phyloP scores from a whole-genome alignment of 2,329 filamentous ascomycete species.

The Colletotrichum tamarilloi region DNA sequence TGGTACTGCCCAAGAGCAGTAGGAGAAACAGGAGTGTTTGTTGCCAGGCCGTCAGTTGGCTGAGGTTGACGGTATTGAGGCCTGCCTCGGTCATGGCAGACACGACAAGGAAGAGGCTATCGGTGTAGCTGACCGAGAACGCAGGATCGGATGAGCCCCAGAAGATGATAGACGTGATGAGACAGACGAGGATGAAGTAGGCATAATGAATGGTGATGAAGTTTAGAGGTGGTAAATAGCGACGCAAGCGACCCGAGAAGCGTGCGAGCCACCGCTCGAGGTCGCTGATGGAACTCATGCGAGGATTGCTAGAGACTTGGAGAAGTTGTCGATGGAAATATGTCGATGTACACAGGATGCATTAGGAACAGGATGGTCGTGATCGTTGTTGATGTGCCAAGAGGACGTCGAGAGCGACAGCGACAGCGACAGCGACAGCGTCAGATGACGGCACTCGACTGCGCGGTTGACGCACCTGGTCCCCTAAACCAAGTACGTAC shows the following conservation, averaged over 20 bases:
- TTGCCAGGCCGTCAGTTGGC: conserved; percentile 73
- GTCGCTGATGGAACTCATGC: background rate
- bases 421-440: background rate
- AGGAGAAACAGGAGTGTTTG: conserved; percentile 73
- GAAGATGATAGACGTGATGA: conserved; percentile 70
- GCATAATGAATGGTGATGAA: conserved; percentile 74
- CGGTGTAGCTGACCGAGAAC: conserved; percentile 67
- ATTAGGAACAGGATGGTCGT: background rate
- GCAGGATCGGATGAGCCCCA: conserved; percentile 66
- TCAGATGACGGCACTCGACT: background rate
- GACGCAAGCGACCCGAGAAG: background rate
- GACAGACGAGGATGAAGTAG: conserved; percentile 69
- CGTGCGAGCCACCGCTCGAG: background rate
- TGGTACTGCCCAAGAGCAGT: conserved; percentile 73
- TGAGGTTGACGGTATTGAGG: conserved; percentile 75
- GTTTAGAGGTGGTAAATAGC: conserved; percentile 57
- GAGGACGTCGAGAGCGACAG: background rate
- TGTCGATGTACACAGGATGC: background rate
- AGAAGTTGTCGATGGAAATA: background rate
- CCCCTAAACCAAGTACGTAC: background rate
- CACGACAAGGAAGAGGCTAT: conserved; percentile 75
- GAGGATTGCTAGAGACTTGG: background rate
- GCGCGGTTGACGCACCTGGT: background rate
- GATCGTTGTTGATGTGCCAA: background rate
- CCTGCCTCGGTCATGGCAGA: conserved; percentile 76